Evolutionary conservation across 129 eudicot species (phyloP), one percentile per base, ranked within the genome.

Genomic region (Logfia minima): DNA sequence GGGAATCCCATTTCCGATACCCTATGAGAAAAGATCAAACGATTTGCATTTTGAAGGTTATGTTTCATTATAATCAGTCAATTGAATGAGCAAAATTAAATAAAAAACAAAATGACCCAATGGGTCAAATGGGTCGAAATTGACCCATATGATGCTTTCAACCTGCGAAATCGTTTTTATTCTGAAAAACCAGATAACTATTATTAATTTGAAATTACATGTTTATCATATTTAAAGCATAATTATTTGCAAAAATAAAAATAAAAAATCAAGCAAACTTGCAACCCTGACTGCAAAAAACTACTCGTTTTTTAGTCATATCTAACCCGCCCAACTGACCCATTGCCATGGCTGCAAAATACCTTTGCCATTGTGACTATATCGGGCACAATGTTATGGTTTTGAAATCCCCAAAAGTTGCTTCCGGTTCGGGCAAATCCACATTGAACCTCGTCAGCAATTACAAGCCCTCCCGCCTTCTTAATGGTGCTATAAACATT

Each of bases 331-430:
- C 26, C 43, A 4, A 26, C 24, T 22, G 24, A 58, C 63, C 63
- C 28, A 58, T 53, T 71, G 24, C 55, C 8, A 72, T 8, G 11
- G 23, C n/a, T 4, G 18, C 24, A 55, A 22, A 16, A 19, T 66
- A 91, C 97, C 94, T 91, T 91, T 37, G 97, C 97, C 97, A 91
- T 91, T 78, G 94, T 86, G 23, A 88, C 94, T 43, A 91, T 91
- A 72, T 91, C 94, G 21, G 97, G 97, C 31, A 88, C 85, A 19
- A 88, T 86, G 28, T 82, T 90, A 16, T 86, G 92, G 80, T 83
- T 78, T 78, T 91, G 86, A 55, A 88, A 91, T 43, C 94, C 94
- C 94, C 97, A 91, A 71, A 86, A 91, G 80, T 91, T 84, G 85
- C 88, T 86, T 21, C 97, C 97, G 1, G 90, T 86, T 26, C 97